Evolutionary conservation across 2,329 filamentous ascomycete genomes (phyloP), one percentile per base, ranked within the genome.

Genomic region (Aspergillus ibericus): DNA sequence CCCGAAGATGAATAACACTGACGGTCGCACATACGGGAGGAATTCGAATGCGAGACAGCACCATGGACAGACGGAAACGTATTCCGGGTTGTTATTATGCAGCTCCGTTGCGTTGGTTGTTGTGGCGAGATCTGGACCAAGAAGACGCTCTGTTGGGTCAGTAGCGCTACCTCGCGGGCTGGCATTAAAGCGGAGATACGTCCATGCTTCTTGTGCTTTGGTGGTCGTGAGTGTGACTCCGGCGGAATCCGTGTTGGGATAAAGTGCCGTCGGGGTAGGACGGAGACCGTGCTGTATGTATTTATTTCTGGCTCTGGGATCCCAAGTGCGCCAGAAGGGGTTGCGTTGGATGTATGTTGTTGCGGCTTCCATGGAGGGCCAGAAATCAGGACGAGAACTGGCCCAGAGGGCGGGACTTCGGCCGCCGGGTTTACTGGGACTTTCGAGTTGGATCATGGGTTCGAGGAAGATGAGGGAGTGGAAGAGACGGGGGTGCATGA

Each of bases 401-500:
- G 58, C 40, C 18, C 46, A 51, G 12, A 51, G 52, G 4, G 57
- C 55, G 13, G 48, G 50, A 12, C 34, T 42, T 8, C 27, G 15
- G 7, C 44, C 42, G 16, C 53, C 53, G 5, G 15, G 34, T 18
- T 51, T 53, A 13, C 29, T 38, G 1, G 32, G 35, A 16, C 40
- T 35, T 25, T 46, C 44, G 9, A 10, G 18, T 20, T 59, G 51
- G 32, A 58, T 47, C 10, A 51, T 55, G 5, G 91, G 90, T 68
- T 96, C 92, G 32, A 96, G 78, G 29, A 93, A 81, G 47, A 93
- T 78, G 8, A 95, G 75, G 7, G 83, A 83, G 59, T 84, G 82
- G 64, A 96, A 81, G 15, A 96, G 84, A 7, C 91, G 88, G 0
- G 92, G 91, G 73, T 95, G 88, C 59, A 90, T 81, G 12, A 92